A percentile compares a stretch with the other conserved stretches of the same genome.
phyloP scores from a whole-genome alignment of 345 rosid genomes.

The Populus tremula region DNA sequence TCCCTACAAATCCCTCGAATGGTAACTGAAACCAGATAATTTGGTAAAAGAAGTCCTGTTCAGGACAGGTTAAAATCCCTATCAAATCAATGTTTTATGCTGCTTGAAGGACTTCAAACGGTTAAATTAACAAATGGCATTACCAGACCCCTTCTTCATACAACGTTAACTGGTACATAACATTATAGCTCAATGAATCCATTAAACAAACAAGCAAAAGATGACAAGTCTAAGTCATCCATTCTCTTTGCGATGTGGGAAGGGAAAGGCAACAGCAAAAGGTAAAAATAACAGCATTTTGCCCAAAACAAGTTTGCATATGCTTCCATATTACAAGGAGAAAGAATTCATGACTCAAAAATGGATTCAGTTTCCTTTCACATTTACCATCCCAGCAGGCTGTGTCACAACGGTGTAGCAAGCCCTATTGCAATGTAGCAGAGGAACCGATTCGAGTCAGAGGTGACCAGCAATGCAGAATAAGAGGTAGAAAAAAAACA shows the following conservation, averaged over 20 bases:
- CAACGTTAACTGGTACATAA: neutral
- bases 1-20: neutral
- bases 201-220: neutral
- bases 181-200: neutral
- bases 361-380: slow-evolving; percentile 26
- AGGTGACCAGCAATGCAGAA: neutral
- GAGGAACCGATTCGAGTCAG: neutral
- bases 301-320: slow-evolving; percentile 8
- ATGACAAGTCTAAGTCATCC: neutral
- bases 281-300: neutral
- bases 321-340: slow-evolving; percentile 13
- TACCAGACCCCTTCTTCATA: neutral
- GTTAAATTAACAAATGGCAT: neutral
- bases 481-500: neutral
- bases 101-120: neutral
- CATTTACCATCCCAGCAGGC: slow-evolving; percentile 26
- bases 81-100: neutral
- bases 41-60: neutral
- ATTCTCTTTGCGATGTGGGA: neutral
- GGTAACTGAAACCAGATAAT: neutral
- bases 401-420: slow-evolving; percentile 1
- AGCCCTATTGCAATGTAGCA: neutral
- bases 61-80: neutral
- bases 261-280: neutral
- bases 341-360: slow-evolving; percentile 9